Conservation (phyloP, 2,329 filamentous ascomycete species). For the Penicillium psychrosexuale region DNA sequence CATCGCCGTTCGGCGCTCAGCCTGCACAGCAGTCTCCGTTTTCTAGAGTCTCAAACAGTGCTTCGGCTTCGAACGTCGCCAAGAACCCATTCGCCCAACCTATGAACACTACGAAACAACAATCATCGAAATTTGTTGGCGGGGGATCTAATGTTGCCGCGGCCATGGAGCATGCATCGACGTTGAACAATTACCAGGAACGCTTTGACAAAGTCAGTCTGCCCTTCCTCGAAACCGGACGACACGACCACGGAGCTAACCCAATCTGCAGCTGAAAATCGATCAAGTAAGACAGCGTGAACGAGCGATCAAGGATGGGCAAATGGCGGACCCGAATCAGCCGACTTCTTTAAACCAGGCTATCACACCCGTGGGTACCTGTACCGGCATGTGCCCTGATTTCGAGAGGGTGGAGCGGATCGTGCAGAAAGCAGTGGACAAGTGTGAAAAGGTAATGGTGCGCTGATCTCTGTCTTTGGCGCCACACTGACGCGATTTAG, state of each 20-base stretch:
- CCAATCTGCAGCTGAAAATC: conserved; percentile 45
- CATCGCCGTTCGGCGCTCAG: conserved; percentile 17
- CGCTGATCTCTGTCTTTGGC: not conserved
- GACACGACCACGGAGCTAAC: conserved; percentile 1
- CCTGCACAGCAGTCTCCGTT: conserved; percentile 21
- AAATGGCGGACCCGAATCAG: conserved; percentile 59
- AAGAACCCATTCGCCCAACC: conserved; percentile 10
- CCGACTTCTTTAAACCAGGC: conserved; percentile 59
- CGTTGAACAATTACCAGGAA: conserved; percentile 30
- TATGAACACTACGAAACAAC: not conserved
- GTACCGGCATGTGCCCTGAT: conserved; percentile 63
- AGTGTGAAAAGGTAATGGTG: conserved; percentile 54
- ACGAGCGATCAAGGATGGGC: conserved; percentile 51
- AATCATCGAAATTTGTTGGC: conserved; percentile 11
- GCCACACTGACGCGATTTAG: conserved; percentile 22
- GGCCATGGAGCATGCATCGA: conserved; percentile 24
- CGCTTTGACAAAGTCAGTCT: conserved; percentile 38
- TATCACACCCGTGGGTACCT: conserved; percentile 60
- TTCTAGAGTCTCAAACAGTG: conserved; percentile 16
- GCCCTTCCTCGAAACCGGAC: not conserved
- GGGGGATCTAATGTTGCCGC: conserved; percentile 7
- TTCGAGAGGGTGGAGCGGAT: conserved; percentile 61
- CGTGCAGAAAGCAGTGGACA: conserved; percentile 60
- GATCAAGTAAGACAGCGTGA: conserved; percentile 50
- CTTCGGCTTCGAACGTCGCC: conserved; percentile 14